Evolutionary conservation across 805 yeast species (phyloP), one percentile per base, ranked within the genome.

Genomic region (Metschnikowia amazonensis): DNA sequence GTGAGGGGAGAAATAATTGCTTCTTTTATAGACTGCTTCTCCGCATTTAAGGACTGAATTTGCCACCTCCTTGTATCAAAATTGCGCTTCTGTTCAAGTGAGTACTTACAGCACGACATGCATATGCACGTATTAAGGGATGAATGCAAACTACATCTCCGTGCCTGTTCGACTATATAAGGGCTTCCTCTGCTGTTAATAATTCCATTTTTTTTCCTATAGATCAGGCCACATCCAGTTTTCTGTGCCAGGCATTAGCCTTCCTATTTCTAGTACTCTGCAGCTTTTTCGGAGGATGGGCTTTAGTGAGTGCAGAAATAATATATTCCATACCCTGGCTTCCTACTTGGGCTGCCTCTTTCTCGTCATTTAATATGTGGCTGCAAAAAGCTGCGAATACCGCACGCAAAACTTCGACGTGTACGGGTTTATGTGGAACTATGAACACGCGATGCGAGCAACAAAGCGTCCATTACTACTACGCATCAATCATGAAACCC

Each of bases 401-500:
- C 24, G 16, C 24, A 27, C 31, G 17, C 10, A 17, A 17, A 25
- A 25, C 3, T 2, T 35, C 10, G 20, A 35, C 16, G 32, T 37
- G 41, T 28, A 37, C 41, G 33, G 41, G 41, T 37, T 27, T 37
- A n/a, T 3, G 23, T 18, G 27, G 9, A 8, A 18, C 24, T 18
- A 9, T 13, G 17, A 20, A 29, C 32, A 37, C 41, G 41, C 41
- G 25, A 18, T 29, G 41, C 41, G 32, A 20, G 18, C 31, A 31
- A 23, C 31, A 25, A 16, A 25, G 23, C 23, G 9, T 21, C 24
- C 4, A 2, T 18, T n/a, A n/a, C 24, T 8, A 20, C 36, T 7
- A 28, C 32, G 6, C 5, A 20, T 29, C 24, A 27, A 37, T 20
- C 27, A 37, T 37, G 41, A 37, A 28, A 29, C 66, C 66, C 28